Conservation (phyloP, 192 early-diverging fungal genomes). For the Neocallimastix lanati region DNA sequence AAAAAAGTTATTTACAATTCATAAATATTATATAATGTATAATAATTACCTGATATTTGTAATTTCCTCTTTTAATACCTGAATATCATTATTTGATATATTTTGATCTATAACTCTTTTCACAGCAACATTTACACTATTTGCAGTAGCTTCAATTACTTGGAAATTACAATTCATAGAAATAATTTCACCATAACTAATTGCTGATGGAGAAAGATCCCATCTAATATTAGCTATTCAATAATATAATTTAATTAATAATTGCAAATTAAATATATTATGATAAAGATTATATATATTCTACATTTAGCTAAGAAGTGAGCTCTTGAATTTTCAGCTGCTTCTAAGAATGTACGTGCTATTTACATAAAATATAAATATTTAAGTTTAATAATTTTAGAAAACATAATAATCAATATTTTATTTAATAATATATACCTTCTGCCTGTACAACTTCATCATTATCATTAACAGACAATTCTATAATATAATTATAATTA, state of each 20-base stretch:
- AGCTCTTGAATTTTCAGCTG: conserved; percentile 1
- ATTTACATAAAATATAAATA: too few relatives aligned
- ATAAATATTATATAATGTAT: background rate
- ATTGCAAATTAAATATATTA: background rate
- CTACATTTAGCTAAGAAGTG: conserved; percentile 13
- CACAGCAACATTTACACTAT: conserved; percentile 10
- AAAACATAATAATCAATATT: too few relatives aligned
- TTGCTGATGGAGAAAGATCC: conserved; percentile 2
- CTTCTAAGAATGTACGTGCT: background rate
- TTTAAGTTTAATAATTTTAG: too few relatives aligned
- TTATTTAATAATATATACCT: too few relatives aligned
- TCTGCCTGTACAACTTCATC: background rate
- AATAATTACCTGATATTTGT: background rate
- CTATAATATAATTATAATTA: too few relatives aligned
- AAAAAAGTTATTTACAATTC: too few relatives aligned
- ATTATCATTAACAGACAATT: background rate
- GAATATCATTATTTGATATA: background rate
- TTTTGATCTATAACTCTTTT: conserved; percentile 10
- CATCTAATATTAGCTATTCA: conserved; percentile 16
- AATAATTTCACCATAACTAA: background rate
- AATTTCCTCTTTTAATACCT: background rate
- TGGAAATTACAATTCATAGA: background rate
- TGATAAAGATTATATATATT: background rate
- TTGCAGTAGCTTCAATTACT: conserved; percentile 13
- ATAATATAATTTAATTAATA: conserved; percentile 5